Evolutionary conservation across 768 basidiomycete genomes (phyloP), one percentile per base, ranked within the genome.

Genomic region (Lactarius indigo): DNA sequence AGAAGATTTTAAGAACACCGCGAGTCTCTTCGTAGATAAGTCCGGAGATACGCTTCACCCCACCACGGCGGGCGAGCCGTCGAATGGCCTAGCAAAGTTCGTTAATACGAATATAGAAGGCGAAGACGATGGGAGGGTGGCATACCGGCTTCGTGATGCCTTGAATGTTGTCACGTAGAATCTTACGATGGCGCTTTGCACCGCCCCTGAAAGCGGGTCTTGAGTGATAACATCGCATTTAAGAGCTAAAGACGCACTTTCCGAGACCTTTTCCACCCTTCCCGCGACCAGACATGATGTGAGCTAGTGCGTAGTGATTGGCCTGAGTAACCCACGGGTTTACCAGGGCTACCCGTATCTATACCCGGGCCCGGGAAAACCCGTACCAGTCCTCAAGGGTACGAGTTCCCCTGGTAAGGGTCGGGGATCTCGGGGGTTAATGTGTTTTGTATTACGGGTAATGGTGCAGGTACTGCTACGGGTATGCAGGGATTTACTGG

Each of bases 1-100:
- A 76, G 82, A 84, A 86, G 76, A 84, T 83, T 81, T 85, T 86
- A 72, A 86, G 80, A 52, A 85, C 85, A 78, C 85, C 84, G 69
- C 86, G 84, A 66, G 85, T 87, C 79, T 87, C 85, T 76, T 86
- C 85, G 79, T 87, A 85, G 76, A 86, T 85, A 62, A 84, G 76
- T 59, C 81, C 81, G 35, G 79, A 82, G 76, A 83, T 82, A 82
- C 82, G 82, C 82, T 87, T 87, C 76, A 87, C 85, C 82, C 86
- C 85, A 73, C 85, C 84, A 79, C 85, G 82, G 73, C 84, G 83
- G 60, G 84, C 84, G 64, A 86, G 82, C 80, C 84, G 83, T 69
- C 81, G 79, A 74, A 82, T 82, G 31, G 81, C 80, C 69, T 60
- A 31, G 15, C 5, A 9, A 18, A 57, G 79, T 28, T 44, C 33